These are phyloP conservation scores for Colletotrichum sp. DNA, from an alignment of 2,329 filamentous ascomycete species.

Conservation along the genomic window DNA sequence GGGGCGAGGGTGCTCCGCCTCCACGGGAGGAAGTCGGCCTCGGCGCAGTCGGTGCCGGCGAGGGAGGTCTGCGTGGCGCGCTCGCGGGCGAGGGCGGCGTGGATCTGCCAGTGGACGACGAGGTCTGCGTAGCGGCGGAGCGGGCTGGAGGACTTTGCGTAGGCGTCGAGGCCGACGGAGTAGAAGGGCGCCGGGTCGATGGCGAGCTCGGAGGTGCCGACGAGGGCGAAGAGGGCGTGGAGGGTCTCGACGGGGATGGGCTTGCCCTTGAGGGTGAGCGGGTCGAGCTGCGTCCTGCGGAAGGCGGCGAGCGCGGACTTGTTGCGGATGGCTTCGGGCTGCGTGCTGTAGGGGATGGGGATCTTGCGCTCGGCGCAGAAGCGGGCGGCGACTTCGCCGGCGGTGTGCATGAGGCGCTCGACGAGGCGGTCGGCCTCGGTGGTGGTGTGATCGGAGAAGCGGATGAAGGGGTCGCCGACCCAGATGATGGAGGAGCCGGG, in stretches of 20 bases:
- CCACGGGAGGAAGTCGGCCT: conserved; percentile 50
- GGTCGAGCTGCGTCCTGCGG: conserved; percentile 41
- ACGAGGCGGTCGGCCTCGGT: conserved; percentile 42
- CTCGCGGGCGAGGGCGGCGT: conserved; percentile 58
- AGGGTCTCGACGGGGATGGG: conserved; percentile 34
- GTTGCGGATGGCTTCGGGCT: conserved; percentile 45
- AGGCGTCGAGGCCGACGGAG: conserved; percentile 63
- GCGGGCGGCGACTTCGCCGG: conserved; percentile 63
- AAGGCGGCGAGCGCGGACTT: conserved; percentile 39
- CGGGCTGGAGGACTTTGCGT: conserved; percentile 69
- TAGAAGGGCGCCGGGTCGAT: conserved; percentile 60
- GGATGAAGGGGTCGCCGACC: conserved; percentile 56
- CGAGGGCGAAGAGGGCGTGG: conserved; percentile 36
- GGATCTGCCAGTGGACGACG: conserved; percentile 70
- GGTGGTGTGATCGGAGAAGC: conserved; percentile 36
- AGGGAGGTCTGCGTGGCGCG: conserved; percentile 33
- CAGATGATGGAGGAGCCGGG: conserved; percentile 34
- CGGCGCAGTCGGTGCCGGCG: conserved; percentile 24
- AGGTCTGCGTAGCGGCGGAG: conserved; percentile 70
- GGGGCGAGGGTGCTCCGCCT: conserved; percentile 41
- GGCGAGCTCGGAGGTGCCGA: conserved; percentile 58
- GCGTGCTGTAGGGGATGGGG: conserved; percentile 63
- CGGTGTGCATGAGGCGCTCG: conserved; percentile 62
- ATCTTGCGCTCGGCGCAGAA: conserved; percentile 65
- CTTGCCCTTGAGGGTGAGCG: conserved; percentile 32